phyloP scores from a whole-genome alignment of 441 rosid genomes.

The Populus trichocarpa region DNA sequence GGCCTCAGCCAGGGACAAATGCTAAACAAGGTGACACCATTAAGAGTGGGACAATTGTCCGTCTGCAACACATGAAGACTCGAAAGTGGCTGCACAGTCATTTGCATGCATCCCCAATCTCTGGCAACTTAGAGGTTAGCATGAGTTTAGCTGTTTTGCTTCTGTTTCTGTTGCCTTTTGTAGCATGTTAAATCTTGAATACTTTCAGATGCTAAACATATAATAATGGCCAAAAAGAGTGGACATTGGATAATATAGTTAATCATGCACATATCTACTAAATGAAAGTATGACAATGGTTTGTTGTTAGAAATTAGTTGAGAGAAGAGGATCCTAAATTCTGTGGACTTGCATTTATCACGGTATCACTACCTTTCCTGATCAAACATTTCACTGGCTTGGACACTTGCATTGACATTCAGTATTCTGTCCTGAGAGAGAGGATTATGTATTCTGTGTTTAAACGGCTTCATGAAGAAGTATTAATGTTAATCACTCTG shows the following conservation, averaged over 20 bases:
- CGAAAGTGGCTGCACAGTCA: conserved; percentile 96
- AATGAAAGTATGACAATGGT: not conserved
- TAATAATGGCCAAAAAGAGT: not conserved
- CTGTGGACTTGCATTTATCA: not conserved
- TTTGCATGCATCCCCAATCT: conserved; percentile 83
- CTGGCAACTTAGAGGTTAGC: conserved; percentile 93
- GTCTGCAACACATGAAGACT: conserved; percentile 90
- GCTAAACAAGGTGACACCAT: conserved; percentile 83
- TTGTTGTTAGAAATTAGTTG: not conserved
- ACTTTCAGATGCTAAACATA: not conserved
- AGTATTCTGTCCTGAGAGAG: not conserved
- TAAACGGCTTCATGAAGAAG: not conserved
- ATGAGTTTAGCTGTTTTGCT: not conserved
- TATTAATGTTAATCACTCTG: not conserved
- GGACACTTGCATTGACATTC: not conserved
- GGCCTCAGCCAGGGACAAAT: conserved; percentile 51
- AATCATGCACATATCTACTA: not conserved
- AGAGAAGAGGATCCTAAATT: not conserved
- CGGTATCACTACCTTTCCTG: not conserved
- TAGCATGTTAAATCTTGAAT: not conserved
- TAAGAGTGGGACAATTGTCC: conserved; percentile 60
- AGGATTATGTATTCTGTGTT: too few relatives aligned
- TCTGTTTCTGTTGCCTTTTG: too few relatives aligned
- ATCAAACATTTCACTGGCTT: not conserved
- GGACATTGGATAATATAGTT: not conserved